A percentile compares a stretch with the other conserved stretches of the same genome.
phyloP scores from a whole-genome alignment of 1,139 yeast genomes.

The Hemisphaericaspora xylofermentans region DNA sequence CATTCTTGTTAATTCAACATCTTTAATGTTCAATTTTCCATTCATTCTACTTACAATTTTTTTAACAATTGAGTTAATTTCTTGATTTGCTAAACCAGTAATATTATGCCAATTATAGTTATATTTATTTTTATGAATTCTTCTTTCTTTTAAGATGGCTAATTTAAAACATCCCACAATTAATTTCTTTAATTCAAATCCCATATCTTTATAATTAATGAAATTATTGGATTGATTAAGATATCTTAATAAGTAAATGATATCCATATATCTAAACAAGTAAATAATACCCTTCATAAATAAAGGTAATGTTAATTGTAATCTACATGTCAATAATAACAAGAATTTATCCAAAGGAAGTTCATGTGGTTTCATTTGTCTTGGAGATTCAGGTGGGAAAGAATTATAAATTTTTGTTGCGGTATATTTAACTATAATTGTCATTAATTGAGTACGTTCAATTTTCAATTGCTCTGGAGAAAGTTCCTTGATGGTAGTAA shows the following conservation, averaged over 20 bases:
- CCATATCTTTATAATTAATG: constrained; percentile 46
- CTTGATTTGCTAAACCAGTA: constrained; percentile 41
- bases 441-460: constrained; percentile 39
- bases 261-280: constrained; percentile 50
- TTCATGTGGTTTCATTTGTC: constrained; percentile 26
- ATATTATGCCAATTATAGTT: constrained; percentile 33
- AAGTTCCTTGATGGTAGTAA: constrained; percentile 6
- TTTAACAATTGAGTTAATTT: constrained; percentile 38
- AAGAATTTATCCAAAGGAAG: constrained; percentile 45
- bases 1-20: constrained; percentile 38
- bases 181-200: constrained; percentile 43
- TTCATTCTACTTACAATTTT: constrained; percentile 43
- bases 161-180: constrained; percentile 47
- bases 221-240: constrained; percentile 49
- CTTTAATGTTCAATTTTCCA: constrained; percentile 42
- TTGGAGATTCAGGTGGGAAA: constrained; percentile 41
- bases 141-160: constrained; percentile 34
- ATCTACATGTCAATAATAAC: constrained; percentile 38
- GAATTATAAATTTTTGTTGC: constrained; percentile 47
- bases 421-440: constrained; percentile 43
- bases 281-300: constrained; percentile 47
- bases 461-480: constrained; percentile 18
- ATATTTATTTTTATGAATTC: constrained; percentile 13
- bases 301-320: constrained; percentile 34
- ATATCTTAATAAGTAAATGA: constrained; percentile 46